Conservation (phyloP, 169 alveolate genomes). For the Amoebophrya sp. region DNA sequence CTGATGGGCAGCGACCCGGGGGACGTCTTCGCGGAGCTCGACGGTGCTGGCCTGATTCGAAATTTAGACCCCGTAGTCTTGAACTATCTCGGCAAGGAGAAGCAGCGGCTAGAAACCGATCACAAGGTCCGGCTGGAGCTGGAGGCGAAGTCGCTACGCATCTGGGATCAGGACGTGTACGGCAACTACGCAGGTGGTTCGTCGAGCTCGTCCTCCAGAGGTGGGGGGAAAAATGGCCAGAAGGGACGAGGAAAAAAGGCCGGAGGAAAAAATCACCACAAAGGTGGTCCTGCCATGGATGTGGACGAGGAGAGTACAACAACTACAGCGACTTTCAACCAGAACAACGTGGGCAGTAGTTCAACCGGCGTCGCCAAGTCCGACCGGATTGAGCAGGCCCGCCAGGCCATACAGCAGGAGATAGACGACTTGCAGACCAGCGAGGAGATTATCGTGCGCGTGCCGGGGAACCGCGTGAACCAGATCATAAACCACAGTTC, state of each 20-base stretch:
- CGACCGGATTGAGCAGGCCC: not conserved
- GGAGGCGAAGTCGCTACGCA: constrained; percentile 15
- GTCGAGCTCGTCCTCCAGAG: not conserved
- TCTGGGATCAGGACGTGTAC: not conserved
- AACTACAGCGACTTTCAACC: too few species aligned
- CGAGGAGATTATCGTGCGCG: not conserved
- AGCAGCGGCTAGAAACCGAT: not conserved
- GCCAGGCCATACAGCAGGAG: not conserved
- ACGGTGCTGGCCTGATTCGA: not conserved
- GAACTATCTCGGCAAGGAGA: not conserved
- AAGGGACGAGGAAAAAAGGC: too few species aligned
- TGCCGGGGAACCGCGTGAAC: not conserved
- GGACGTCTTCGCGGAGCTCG: not conserved
- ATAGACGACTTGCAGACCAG: not conserved
- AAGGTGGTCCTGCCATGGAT: too few species aligned
- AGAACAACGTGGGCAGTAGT: too few species aligned
- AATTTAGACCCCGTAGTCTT: not conserved
- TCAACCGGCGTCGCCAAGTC: too few species aligned
- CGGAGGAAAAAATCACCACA: too few species aligned
- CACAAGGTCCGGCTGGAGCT: not conserved
- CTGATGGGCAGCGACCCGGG: not conserved
- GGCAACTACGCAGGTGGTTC: not conserved
- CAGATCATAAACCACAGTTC: not conserved
- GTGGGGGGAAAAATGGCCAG: too few species aligned
- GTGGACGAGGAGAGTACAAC: too few species aligned